A percentile compares a stretch with the other conserved stretches of the same genome.
These are phyloP conservation scores for Ceratobasidium sp. DNA, from an alignment of 1,284 basidiomycete species.

Conservation along the genomic window DNA sequence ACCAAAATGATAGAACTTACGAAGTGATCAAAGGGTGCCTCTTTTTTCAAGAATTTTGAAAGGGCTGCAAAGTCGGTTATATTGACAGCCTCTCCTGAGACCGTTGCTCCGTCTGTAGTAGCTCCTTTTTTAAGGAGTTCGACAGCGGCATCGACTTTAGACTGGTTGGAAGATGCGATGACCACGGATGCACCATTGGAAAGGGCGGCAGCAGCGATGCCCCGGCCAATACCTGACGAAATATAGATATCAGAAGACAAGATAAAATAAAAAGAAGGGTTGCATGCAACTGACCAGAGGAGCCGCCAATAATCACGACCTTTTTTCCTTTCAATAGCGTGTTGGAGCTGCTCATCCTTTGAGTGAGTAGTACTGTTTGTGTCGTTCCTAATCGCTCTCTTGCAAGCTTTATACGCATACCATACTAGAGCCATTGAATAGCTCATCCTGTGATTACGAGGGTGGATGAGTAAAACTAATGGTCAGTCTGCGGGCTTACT, in stretches of 20 bases:
- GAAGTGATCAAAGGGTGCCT: conserved; percentile 22
- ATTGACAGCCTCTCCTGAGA: conserved; percentile 4
- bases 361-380: too few species aligned
- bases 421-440: too few species aligned
- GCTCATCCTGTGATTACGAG: too few species aligned
- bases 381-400: too few species aligned
- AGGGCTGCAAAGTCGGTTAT: conserved; percentile 20
- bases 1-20: not conserved
- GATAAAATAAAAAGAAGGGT: not conserved
- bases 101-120: not conserved
- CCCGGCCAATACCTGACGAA: conserved; percentile 30
- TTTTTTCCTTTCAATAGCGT: not conserved
- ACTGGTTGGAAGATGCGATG: conserved; percentile 30
- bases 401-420: too few species aligned
- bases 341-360: not conserved
- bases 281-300: not conserved
- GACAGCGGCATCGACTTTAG: conserved; percentile 31
- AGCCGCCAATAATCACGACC: not conserved
- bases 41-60: conserved; percentile 11
- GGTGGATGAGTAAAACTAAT: too few species aligned
- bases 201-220: conserved; percentile 25
- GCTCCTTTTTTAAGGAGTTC: conserved; percentile 13
- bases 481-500: too few species aligned
- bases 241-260: too few species aligned
- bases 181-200: conserved; percentile 32